Conservation (phyloP, 2,329 filamentous ascomycete species). For the Clarireedia paspali region DNA sequence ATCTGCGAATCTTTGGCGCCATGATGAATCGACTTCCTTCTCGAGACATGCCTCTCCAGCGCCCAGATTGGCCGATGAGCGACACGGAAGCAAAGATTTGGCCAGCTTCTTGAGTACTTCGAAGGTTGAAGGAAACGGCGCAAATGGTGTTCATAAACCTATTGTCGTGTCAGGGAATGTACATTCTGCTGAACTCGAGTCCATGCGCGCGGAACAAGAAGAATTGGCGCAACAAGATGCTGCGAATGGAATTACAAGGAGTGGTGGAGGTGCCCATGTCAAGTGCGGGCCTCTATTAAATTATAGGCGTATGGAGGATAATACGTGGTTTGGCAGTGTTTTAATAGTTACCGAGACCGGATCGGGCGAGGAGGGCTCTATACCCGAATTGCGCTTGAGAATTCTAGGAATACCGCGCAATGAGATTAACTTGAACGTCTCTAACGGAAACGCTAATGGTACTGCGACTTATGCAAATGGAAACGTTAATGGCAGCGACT, state of each 20-base stretch:
- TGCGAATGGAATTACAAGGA: conserved; percentile 6
- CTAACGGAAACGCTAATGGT: conserved; percentile 4
- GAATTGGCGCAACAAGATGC: conserved; percentile 9
- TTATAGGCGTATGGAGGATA: conserved; percentile 64
- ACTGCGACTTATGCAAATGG: conserved; percentile 18
- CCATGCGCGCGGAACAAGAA: conserved; percentile 1
- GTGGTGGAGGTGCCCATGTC: conserved; percentile 43
- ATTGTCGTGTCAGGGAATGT: conserved; percentile 33
- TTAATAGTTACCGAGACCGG: conserved; percentile 72
- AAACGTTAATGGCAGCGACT: conserved; percentile 25
- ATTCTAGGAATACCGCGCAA: conserved; percentile 15
- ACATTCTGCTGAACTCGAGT: conserved; percentile 9
- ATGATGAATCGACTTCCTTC: conserved; percentile 54
- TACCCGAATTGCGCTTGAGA: conserved; percentile 50
- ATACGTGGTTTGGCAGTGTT: conserved; percentile 76
- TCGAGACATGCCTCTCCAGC: conserved; percentile 25
- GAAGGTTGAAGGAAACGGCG: conserved; percentile 34
- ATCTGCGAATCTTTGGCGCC: conserved; percentile 52
- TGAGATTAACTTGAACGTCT: conserved; percentile 21
- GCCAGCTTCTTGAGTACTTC: conserved; percentile 48
- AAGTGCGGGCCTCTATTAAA: conserved; percentile 69
- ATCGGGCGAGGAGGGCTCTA: conserved; percentile 43
- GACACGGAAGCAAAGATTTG: conserved; percentile 42
- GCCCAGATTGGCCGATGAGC: conserved; percentile 36
- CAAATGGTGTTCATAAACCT: conserved; percentile 34